These are phyloP conservation scores for Pseudogymnoascus sp. DNA, from an alignment of 2,329 filamentous ascomycete genomes.

Conservation along the genomic window DNA sequence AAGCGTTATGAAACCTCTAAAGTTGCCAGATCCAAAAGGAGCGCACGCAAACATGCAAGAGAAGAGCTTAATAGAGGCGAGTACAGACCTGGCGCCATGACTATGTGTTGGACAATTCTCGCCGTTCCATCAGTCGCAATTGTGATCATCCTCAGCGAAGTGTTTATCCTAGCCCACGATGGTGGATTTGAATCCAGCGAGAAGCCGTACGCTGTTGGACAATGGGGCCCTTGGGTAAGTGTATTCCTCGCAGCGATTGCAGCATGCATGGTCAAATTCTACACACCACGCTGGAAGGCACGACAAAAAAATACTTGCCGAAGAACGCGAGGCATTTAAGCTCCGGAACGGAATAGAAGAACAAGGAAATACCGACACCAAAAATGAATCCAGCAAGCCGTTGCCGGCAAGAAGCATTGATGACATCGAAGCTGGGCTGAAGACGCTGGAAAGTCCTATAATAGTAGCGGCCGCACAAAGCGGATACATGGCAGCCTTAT, in stretches of 20 bases:
- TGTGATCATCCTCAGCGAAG: background rate
- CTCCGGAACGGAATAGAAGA: background rate
- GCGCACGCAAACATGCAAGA: background rate
- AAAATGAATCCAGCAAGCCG: background rate
- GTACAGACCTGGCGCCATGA: background rate
- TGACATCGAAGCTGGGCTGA: background rate
- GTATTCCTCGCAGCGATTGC: background rate
- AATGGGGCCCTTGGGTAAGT: background rate
- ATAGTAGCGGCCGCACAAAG: background rate
- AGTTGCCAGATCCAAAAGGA: background rate
- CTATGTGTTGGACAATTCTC: background rate
- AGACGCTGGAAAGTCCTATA: background rate
- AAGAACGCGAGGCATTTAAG: background rate
- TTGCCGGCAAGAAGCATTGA: background rate
- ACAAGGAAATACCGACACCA: background rate
- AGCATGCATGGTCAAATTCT: background rate
- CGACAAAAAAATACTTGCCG: background rate
- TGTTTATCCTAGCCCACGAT: background rate
- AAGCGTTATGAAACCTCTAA: background rate
- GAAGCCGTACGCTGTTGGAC: background rate
- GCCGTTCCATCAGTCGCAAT: background rate
- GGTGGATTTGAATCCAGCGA: background rate
- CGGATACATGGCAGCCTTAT: background rate
- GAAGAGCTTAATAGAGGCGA: background rate
- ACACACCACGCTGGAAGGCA: background rate